Percentiles rank a stretch among this genome's conserved stretches.
phyloP scores from a whole-genome alignment of 108 stramenopile species.

The Cylindrotheca fusiformis region DNA sequence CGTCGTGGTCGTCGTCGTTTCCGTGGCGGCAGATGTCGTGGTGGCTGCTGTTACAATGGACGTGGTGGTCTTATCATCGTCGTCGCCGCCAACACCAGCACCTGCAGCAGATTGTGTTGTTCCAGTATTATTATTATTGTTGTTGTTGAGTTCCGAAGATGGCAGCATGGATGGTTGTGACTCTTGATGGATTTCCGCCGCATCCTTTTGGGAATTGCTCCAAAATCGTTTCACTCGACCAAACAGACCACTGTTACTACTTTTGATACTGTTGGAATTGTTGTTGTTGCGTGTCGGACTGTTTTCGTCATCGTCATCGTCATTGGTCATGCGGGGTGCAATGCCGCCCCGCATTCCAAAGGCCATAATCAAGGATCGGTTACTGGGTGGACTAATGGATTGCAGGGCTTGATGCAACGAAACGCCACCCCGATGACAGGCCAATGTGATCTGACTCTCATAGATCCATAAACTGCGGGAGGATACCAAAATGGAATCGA shows the following conservation, averaged over 20 bases:
- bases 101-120: too few species aligned
- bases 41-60: background rate
- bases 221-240: conserved; percentile 15
- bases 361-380: conserved; percentile 74
- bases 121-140: too few species aligned
- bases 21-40: background rate
- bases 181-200: background rate
- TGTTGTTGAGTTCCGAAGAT: too few species aligned
- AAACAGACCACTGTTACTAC: conserved; percentile 4
- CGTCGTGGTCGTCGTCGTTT: background rate
- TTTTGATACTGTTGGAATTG: background rate
- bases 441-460: conserved; percentile 79
- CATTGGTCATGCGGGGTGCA: conserved; percentile 20
- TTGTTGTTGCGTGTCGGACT: background rate
- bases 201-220: too few species aligned
- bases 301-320: background rate
- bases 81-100: background rate
- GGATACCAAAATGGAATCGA: conserved; percentile 70
- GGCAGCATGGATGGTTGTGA: background rate
- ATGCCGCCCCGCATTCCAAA: conserved; percentile 69
- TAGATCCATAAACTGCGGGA: conserved; percentile 80
- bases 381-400: conserved; percentile 66
- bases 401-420: conserved; percentile 61
- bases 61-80: background rate
- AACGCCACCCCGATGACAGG: conserved; percentile 74